Conservation (phyloP, 805 yeast species). For the Jamesozyma piceae region DNA sequence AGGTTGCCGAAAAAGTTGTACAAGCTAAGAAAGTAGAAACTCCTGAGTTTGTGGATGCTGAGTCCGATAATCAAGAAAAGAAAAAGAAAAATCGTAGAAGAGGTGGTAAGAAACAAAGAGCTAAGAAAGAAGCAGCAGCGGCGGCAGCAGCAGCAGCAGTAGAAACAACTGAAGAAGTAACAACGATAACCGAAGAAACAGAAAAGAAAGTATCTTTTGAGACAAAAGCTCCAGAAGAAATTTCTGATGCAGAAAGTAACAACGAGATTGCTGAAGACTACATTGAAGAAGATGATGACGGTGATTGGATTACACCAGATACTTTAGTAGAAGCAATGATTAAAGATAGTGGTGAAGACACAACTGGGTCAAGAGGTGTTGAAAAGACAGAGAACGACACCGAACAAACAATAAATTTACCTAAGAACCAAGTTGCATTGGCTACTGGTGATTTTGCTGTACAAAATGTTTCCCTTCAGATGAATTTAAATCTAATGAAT, state of each 20-base stretch:
- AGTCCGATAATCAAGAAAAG: conserved; percentile 26
- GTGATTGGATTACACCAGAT: conserved; percentile 92
- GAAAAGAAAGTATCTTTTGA: too few species aligned
- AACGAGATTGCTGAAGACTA: conserved; percentile 22
- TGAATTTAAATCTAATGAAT: conserved; percentile 82
- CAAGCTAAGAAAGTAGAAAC: background rate
- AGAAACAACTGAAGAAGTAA: conserved; percentile 5
- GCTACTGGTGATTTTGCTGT: conserved; percentile 96
- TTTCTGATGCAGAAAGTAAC: too few species aligned
- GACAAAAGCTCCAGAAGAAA: too few species aligned
- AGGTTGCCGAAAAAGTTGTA: background rate
- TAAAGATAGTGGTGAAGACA: conserved; percentile 58
- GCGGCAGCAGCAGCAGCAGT: conserved; percentile 14
- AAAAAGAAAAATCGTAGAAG: conserved; percentile 41
- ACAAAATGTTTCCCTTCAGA: conserved; percentile 87
- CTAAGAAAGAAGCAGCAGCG: conserved; percentile 40
- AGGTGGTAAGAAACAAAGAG: conserved; percentile 59
- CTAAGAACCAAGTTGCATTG: conserved; percentile 63
- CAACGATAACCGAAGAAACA: too few species aligned
- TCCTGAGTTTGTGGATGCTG: conserved; percentile 16
- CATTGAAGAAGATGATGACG: conserved; percentile 59
- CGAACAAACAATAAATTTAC: conserved; percentile 17
- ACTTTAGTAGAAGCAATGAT: conserved; percentile 62
- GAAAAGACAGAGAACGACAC: conserved; percentile 26
- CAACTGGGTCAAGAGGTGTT: conserved; percentile 31